Evolutionary conservation across 208 protist genomes (phyloP), one percentile per base, ranked within the genome.

Genomic region (Borovskyia barvae): DNA sequence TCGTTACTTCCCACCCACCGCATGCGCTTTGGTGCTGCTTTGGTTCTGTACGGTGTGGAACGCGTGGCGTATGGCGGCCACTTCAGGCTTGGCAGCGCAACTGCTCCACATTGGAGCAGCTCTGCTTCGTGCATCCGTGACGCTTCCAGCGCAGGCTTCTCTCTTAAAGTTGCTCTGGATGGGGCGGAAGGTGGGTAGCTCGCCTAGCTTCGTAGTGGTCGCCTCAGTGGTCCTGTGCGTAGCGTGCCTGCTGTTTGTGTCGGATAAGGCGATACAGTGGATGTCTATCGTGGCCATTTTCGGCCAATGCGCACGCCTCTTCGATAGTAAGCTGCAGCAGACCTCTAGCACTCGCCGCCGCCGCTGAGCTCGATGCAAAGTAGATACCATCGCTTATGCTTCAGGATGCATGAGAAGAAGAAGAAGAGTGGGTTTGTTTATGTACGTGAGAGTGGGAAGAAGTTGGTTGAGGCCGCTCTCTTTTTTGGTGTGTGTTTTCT

Each of bases 1-100:
- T 54, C 87, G 83, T 35, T 93, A 93, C 75, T 85, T 90, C 66
- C 80, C 87, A 4, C 53, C 72, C 2, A 59, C 66, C 14, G 51
- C 50, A 9, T 86, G 73, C 45, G 28, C 69, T 0, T 48, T 90
- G 15, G 29, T 40, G 26, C 42, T 79, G 40, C 75, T 90, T 24
- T 85, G 77, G 80, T 1, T 72, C 5, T 76, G 72, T 52, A 43
- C 64, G n/a, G 12, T 90, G 17, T 66, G 77, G 49, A 60, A 84
- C 22, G 74, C 70, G 20, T 90, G 75, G 64, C 24, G 17, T 17
- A 55, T 46, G 32, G 56, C 47, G 12, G 47, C 60, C 17, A 14
- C 47, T 11, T 33, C 66, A 14, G 51, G 56, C 6, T 26, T 36
- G 22, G 6, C 54, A 12, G 47, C 63, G 51, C 63, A 42, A n/a